A percentile compares a stretch with the other conserved stretches of the same genome.
These are phyloP conservation scores for Daedaleopsis sinensis DNA, from an alignment of 768 basidiomycete genomes.

Conservation along the genomic window DNA sequence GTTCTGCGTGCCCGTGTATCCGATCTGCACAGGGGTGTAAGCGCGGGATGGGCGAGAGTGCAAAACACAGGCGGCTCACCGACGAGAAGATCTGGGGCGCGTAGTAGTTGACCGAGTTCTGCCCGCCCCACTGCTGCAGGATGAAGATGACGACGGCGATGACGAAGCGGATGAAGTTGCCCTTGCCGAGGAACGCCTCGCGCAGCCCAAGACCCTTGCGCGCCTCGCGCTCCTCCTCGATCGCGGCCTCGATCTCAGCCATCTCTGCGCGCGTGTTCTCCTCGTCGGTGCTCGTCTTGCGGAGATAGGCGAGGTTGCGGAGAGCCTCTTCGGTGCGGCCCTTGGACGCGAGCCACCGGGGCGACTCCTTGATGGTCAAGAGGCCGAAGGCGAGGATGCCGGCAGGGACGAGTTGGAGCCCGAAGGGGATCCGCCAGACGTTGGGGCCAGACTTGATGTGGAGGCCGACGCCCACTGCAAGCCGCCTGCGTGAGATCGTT, in stretches of 20 bases:
- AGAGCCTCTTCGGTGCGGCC: conserved; percentile 57
- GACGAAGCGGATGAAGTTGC: conserved; percentile 81
- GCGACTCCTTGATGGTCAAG: conserved; percentile 75
- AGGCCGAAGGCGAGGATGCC: conserved; percentile 72
- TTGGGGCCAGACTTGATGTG: conserved; percentile 49
- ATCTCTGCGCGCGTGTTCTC: conserved; percentile 58
- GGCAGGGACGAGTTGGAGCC: conserved; percentile 73
- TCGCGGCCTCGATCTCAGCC: conserved; percentile 82
- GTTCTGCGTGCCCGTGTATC: conserved; percentile 58
- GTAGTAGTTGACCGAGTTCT: conserved; percentile 80
- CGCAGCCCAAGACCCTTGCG: conserved; percentile 61
- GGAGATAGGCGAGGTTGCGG: conserved; percentile 64
- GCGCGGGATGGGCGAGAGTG: not conserved
- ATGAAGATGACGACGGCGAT: conserved; percentile 82
- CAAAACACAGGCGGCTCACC: conserved; percentile 36
- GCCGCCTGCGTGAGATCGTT: not conserved
- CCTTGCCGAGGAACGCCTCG: conserved; percentile 80
- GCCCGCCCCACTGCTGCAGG: conserved; percentile 83
- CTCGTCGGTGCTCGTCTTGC: conserved; percentile 45
- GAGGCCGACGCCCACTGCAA: conserved; percentile 58
- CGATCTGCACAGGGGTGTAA: conserved; percentile 49
- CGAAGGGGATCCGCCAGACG: conserved; percentile 76
- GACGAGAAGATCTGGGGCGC: conserved; percentile 75
- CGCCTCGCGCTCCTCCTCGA: conserved; percentile 70
- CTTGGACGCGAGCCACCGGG: conserved; percentile 73